Conservation (phyloP, 805 yeast genomes). For the Yarrowia deformans region DNA sequence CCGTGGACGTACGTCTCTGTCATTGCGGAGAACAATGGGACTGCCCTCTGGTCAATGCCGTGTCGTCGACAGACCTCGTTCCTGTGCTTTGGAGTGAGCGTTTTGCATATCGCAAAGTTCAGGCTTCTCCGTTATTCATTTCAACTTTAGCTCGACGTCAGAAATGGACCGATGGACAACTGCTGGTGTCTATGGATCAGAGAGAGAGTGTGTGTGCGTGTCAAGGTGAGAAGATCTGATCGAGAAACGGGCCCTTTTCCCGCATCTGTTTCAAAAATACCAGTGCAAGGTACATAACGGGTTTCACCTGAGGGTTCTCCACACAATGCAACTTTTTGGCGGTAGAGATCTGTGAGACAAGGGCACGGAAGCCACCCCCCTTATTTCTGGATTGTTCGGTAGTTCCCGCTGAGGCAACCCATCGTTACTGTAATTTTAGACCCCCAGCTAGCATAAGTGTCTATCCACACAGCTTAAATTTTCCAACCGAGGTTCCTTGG, state of each 20-base stretch:
- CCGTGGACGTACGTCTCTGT: neutral
- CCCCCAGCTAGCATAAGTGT: neutral
- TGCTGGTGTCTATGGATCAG: neutral
- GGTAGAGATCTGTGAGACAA: too few species aligned
- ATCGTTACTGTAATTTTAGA: slow-evolving; percentile 12
- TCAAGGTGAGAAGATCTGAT: too few species aligned
- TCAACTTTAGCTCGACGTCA: neutral
- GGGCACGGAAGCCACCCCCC: too few species aligned
- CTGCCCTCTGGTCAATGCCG: neutral
- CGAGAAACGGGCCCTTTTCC: neutral
- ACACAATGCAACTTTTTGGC: too few species aligned
- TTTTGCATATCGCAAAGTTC: slow-evolving; percentile 23
- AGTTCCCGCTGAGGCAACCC: too few species aligned
- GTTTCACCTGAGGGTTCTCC: neutral
- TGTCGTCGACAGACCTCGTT: neutral
- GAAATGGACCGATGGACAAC: neutral
- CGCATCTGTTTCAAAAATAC: slow-evolving; percentile 1
- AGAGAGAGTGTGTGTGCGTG: neutral
- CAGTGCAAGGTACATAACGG: neutral
- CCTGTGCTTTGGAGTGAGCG: neutral
- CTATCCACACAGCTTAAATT: slow-evolving; percentile 13
- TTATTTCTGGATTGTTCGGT: neutral
- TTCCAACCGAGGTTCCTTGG: too few species aligned
- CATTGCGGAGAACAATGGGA: slow-evolving; percentile 2
- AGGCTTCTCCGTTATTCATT: neutral